phyloP scores from a whole-genome alignment of 1,139 yeast genomes.

The Pichia inconspicua region DNA sequence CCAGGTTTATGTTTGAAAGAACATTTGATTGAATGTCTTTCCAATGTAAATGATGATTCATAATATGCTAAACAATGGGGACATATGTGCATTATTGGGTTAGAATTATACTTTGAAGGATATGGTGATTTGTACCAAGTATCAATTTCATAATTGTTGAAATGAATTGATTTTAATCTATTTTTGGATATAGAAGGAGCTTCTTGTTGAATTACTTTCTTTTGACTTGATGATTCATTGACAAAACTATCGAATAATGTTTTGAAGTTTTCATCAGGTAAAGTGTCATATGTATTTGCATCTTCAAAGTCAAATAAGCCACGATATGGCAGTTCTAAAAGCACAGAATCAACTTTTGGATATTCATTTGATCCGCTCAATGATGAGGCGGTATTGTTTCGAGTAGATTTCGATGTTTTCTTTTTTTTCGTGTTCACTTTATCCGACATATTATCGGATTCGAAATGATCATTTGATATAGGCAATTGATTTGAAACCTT shows the following conservation, averaged over 20 bases:
- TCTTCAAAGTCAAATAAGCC: conserved; percentile 56
- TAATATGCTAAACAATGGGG: conserved; percentile 80
- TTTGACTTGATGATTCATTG: conserved; percentile 24
- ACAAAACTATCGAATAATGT: conserved; percentile 37
- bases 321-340: conserved; percentile 50
- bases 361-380: not conserved
- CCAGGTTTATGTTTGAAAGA: conserved; percentile 67
- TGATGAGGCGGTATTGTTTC: not conserved
- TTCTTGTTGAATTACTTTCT: conserved; percentile 13
- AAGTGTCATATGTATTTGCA: conserved; percentile 53
- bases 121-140: conserved; percentile 95
- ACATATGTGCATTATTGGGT: conserved; percentile 63
- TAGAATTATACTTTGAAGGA: conserved; percentile 74
- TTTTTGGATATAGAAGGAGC: conserved; percentile 16
- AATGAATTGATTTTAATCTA: conserved; percentile 42
- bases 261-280: conserved; percentile 50
- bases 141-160: conserved; percentile 65
- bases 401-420: not conserved
- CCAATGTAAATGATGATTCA: conserved; percentile 58
- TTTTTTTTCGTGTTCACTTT: not conserved
- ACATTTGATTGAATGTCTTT: conserved; percentile 70
- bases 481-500: no score
- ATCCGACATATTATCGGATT: not conserved
- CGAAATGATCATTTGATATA: not conserved
- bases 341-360: conserved; percentile 22